Evolutionary conservation across 2,329 filamentous ascomycete genomes (phyloP), one percentile per base, ranked within the genome.

Genomic region (Calonectria henricotiae): DNA sequence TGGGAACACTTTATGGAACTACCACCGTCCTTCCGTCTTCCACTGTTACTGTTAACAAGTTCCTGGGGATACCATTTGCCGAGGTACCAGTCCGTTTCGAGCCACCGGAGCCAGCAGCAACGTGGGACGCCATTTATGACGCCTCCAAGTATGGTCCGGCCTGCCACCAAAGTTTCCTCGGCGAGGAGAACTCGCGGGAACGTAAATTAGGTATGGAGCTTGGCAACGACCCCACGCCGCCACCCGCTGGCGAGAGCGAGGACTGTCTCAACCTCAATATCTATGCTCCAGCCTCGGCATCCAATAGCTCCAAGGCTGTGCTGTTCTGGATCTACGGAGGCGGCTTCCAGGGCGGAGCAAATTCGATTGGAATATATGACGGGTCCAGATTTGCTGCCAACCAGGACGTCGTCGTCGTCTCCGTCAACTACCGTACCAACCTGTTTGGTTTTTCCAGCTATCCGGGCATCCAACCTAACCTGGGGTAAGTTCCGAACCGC

Each of bases 251-350:
- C 17, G 39, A 43, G 39, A 43, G 39, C 15, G 39, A 43, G 15
- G 39, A 43, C 39, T 43, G 39, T 43, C 39, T 43, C 13, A 43
- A 43, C 15, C 39, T 43, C 39, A 43, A 43, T 7, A n/a, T 43
- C 17, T 43, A 43, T 13, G 15, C 39, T 7, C 39, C 43, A 13
- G 30, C 3, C 46, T 74, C 5, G 30, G 73, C 0, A 41, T 41
- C 2, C 20, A 32, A 12, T 74, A 73, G 73, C 27, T 73, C 4
- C 17, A 63, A 9, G 67, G 72, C 30, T 74, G 73, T 23, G 65
- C 73, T 35, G 44, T 43, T 43, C 17, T 43, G 39, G 39, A 43
- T 43, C 15, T 43, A 43, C 39, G 39, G 39, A n/a, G 39, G 39
- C 4, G 13, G 15, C 39, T 43, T 5, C 15, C 39, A 43, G 39